Base-by-base conservation (phyloP, 2,329 filamentous ascomycete species). In the Thielaviopsis punctulata region DNA sequence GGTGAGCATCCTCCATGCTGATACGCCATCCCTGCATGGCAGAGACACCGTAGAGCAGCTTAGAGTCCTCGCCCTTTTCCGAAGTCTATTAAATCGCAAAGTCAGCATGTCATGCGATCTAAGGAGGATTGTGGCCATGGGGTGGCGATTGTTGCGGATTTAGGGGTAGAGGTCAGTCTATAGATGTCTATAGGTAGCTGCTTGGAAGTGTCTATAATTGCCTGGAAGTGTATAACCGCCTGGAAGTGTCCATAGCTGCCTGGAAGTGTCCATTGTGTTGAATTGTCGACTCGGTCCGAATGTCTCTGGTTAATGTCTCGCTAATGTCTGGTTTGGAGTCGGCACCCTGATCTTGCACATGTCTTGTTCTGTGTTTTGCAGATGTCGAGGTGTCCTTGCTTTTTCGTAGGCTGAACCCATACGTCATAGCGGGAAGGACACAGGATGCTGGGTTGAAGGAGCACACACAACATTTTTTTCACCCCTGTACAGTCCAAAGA, bases 1-100 rank as follows among this genome's bases (percentile, higher is more conserved):
- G 86, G 71, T 98, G 92, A 58, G 92, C 82, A 66, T 98, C 92
- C 68, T 98, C 92, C 92, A 98, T 98, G 73, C 86, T 95, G 71
- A 98, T 96, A 72, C 92, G 85, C 92, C 92, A 98, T 73, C 92
- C 92, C 71, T 98, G 92, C 92, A 98, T 98, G 69, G 88, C 88
- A 59, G 92, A 98, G 59, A 96, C 81, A 64, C 92, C 92, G 68
- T 86, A 98, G 65, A 92, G 70, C 65, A 95, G 80, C 65, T 86
- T 82, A 59, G 94, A 88, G 85, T 96, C 89, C 71, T 87, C 82
- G 69, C 89, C 89, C 65, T 81, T 81, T 66, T 84, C 82, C 63
- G 92, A 98, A 70, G 81, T 75, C 92, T 96, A 65, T 54, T 59
- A 46, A 56, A 36, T 56, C 54, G n/a, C 45, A 21, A 51, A 47